Conservation (phyloP, 2,329 filamentous ascomycete genomes). For the Aspergillus hortae region DNA sequence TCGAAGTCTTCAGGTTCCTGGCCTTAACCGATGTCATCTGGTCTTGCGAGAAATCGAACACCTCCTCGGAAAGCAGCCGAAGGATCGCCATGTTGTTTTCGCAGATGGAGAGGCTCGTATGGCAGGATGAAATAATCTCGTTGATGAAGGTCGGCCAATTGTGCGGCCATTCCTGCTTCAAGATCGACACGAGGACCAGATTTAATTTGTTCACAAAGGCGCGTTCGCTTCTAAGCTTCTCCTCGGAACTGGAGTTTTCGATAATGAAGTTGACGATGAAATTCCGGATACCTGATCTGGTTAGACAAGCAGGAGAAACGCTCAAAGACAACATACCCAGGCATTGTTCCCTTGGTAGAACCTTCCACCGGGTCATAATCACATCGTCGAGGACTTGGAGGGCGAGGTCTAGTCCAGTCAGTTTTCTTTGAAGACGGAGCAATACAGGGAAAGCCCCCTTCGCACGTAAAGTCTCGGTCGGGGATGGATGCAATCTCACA, state of each 20-base stretch:
- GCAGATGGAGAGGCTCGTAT: slow-evolving; percentile 93
- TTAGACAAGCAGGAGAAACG: slow-evolving; percentile 2
- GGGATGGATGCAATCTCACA: slow-evolving; percentile 56
- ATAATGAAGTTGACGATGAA: slow-evolving; percentile 99
- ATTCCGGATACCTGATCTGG: slow-evolving; percentile 79
- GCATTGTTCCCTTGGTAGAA: slow-evolving; percentile 91
- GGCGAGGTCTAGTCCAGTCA: slow-evolving; percentile 67
- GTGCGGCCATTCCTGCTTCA: slow-evolving; percentile 99
- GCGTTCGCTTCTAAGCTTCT: slow-evolving; percentile 76
- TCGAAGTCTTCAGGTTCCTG: slow-evolving; percentile 92
- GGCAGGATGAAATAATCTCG: slow-evolving; percentile 95
- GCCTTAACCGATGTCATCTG: slow-evolving; percentile 99
- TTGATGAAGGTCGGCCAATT: slow-evolving; percentile 99
- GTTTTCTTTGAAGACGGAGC: slow-evolving; percentile 9
- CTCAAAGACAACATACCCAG: slow-evolving; percentile 56
- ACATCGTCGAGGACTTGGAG: slow-evolving; percentile 97
- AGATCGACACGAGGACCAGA: slow-evolving; percentile 89
- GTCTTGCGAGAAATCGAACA: slow-evolving; percentile 97
- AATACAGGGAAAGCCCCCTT: too few species aligned
- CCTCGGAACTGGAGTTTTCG: slow-evolving; percentile 84
- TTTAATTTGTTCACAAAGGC: slow-evolving; percentile 98
- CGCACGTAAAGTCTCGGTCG: too few species aligned
- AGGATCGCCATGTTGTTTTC: slow-evolving; percentile 99
- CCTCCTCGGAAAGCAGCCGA: slow-evolving; percentile 90
- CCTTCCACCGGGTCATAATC: slow-evolving; percentile 98